phyloP scores from a whole-genome alignment of 805 yeast species.

The Saccharomycopsis sp. region DNA sequence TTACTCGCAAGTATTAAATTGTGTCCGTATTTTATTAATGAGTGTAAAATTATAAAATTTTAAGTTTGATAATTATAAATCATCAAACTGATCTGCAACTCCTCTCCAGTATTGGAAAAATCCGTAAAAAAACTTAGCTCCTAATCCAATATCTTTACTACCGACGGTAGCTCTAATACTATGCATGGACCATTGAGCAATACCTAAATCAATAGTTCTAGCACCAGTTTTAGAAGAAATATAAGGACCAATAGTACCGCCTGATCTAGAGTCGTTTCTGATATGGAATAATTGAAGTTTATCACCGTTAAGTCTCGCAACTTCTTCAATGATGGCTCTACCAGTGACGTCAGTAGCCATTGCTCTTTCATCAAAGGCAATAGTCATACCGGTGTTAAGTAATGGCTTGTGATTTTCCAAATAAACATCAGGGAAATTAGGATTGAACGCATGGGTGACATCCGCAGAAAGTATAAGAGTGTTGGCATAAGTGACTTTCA shows the following conservation, averaged over 20 bases:
- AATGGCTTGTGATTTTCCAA: conserved; percentile 73
- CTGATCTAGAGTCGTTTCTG: conserved; percentile 77
- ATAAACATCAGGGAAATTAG: conserved; percentile 63
- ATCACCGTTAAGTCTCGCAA: conserved; percentile 61
- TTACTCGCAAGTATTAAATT: no score
- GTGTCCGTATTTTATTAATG: no score
- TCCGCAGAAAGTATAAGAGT: conserved; percentile 78
- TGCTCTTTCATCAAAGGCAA: conserved; percentile 72
- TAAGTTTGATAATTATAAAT: no score
- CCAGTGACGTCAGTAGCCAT: conserved; percentile 81
- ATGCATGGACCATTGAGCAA: conserved; percentile 82
- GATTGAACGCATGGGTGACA: conserved; percentile 76
- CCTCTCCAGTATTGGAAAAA: conserved; percentile 63
- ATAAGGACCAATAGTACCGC: conserved; percentile 83
- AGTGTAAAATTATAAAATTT: no score
- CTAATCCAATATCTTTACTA: conserved; percentile 68
- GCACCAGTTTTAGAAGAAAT: conserved; percentile 61
- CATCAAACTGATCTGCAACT: conserved; percentile 45
- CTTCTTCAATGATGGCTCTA: conserved; percentile 58
- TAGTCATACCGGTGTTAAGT: conserved; percentile 68
- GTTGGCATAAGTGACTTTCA: conserved; percentile 54
- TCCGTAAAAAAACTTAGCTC: conserved; percentile 61
- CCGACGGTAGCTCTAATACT: conserved; percentile 79
- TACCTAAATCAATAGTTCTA: conserved; percentile 73
- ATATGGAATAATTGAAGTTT: conserved; percentile 76